These are phyloP conservation scores for Erysiphe pulchra DNA, from an alignment of 2,329 filamentous ascomycete species.

Conservation along the genomic window DNA sequence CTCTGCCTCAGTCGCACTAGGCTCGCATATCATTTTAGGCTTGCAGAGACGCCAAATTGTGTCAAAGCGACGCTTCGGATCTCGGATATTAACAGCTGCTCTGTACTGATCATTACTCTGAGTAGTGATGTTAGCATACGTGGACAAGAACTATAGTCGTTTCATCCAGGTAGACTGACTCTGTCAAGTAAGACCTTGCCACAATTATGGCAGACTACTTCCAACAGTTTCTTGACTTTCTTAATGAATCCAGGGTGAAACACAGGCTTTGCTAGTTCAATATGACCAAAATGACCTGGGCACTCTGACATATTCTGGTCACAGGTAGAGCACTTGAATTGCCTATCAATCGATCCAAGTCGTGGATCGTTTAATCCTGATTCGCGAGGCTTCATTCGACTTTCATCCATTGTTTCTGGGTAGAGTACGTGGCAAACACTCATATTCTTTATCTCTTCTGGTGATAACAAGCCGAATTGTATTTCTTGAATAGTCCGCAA, in stretches of 20 bases:
- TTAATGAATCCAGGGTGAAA: constrained; percentile 91
- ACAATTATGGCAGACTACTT: constrained; percentile 98
- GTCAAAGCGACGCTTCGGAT: constrained; percentile 86
- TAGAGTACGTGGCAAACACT: constrained; percentile 90
- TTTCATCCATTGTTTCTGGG: constrained; percentile 98
- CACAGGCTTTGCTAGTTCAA: constrained; percentile 87
- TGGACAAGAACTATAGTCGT: constrained; percentile 24
- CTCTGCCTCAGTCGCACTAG: constrained; percentile 44
- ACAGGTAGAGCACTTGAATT: constrained; percentile 89
- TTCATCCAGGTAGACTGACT: constrained; percentile 54
- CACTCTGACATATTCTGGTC: constrained; percentile 89
- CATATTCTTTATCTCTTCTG: constrained; percentile 98
- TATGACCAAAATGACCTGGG: constrained; percentile 95
- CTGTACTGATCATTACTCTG: constrained; percentile 68
- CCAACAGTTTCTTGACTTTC: constrained; percentile 97
- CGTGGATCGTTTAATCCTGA: constrained; percentile 87
- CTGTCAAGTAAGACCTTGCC: constrained; percentile 92
- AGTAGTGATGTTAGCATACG: constrained; percentile 33
- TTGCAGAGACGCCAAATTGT: constrained; percentile 82
- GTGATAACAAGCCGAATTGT: constrained; percentile 91
- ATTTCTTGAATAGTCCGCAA: constrained; percentile 97
- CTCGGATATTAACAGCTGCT: constrained; percentile 58
- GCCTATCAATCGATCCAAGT: constrained; percentile 85
- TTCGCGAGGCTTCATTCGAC: constrained; percentile 68
- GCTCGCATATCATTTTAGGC: constrained; percentile 62